phyloP scores from a whole-genome alignment of 257 asterid genomes.

The Scutellaria barbata region DNA sequence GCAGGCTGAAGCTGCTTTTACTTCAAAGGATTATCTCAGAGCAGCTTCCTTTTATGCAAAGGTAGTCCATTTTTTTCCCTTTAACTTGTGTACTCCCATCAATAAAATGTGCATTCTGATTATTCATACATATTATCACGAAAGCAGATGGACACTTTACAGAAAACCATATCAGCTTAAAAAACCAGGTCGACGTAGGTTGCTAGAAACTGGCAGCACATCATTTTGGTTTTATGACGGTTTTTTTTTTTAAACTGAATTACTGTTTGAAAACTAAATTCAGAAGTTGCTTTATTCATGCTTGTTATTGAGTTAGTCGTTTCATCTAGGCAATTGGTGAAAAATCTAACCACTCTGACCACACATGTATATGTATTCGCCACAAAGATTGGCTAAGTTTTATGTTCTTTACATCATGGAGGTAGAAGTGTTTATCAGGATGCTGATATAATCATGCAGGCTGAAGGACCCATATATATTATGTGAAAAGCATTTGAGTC shows the following conservation, averaged over 20 bases:
- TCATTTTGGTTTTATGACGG: constrained; percentile 17
- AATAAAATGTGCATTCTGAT: constrained; percentile 1
- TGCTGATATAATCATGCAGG: constrained; percentile 9
- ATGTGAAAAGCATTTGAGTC: constrained; percentile 4
- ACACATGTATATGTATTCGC: not conserved
- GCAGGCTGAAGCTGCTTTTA: constrained; percentile 97
- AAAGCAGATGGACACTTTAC: constrained; percentile 19
- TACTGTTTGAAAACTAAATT: constrained; percentile 10
- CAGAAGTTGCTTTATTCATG: not conserved
- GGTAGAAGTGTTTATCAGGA: constrained; percentile 7
- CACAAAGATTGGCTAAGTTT: constrained; percentile 4
- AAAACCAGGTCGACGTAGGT: not conserved
- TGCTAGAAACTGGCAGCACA: constrained; percentile 5
- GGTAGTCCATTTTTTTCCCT: constrained; percentile 49
- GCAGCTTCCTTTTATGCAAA: constrained; percentile 96
- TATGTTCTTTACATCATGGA: not conserved
- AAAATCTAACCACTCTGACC: constrained; percentile 4
- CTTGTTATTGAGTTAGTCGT: not conserved
- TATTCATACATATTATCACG: constrained; percentile 10
- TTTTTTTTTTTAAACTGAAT: constrained; percentile 21
- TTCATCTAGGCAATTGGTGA: not conserved
- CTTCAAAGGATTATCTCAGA: constrained; percentile 84
- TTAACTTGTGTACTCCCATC: constrained; percentile 11
- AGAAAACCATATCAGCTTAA: constrained; percentile 1
- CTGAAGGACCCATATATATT: constrained; percentile 5